These are phyloP conservation scores for Globomyces pollinis-pini DNA, from an alignment of 192 early-diverging fungal genomes.

Conservation along the genomic window DNA sequence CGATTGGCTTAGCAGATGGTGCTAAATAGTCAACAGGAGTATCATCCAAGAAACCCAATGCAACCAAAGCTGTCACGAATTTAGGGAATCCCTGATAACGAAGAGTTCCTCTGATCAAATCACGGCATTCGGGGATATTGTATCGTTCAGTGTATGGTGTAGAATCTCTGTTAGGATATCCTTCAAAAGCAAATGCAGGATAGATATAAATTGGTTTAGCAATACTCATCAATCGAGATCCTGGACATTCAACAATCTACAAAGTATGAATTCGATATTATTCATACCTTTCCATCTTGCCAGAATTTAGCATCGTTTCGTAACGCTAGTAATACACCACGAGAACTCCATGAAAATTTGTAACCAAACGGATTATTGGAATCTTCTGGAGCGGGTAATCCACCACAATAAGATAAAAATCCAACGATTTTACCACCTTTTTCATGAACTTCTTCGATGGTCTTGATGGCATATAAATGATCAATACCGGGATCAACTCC, in stretches of 20 bases:
- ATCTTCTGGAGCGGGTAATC: conserved; percentile 83
- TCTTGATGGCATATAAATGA: conserved; percentile 92
- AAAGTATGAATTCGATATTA: too few species aligned
- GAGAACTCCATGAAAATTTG: conserved; percentile 98
- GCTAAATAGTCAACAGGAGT: conserved; percentile 52
- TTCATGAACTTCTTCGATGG: conserved; percentile 78
- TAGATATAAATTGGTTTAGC: conserved; percentile 89
- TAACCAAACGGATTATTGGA: conserved; percentile 85
- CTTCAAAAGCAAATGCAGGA: conserved; percentile 91
- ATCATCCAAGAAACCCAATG: conserved; percentile 87
- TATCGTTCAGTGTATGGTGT: conserved; percentile 89
- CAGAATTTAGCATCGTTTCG: conserved; percentile 89
- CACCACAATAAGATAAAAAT: conserved; percentile 96
- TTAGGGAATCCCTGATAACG: conserved; percentile 96
- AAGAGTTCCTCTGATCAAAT: conserved; percentile 89
- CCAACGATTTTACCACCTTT: conserved; percentile 72
- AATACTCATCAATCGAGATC: conserved; percentile 81
- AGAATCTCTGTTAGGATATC: conserved; percentile 97
- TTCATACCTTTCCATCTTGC: conserved; percentile 86
- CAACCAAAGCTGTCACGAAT: conserved; percentile 90
- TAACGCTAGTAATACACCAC: conserved; percentile 94
- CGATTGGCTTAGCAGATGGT: conserved; percentile 31
- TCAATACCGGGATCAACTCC: conserved; percentile 97
- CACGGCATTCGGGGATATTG: conserved; percentile 83
- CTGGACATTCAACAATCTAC: conserved; percentile 72